Evolutionary conservation across 768 basidiomycete genomes (phyloP).

Genomic region (Lentinus tigrinus): DNA sequence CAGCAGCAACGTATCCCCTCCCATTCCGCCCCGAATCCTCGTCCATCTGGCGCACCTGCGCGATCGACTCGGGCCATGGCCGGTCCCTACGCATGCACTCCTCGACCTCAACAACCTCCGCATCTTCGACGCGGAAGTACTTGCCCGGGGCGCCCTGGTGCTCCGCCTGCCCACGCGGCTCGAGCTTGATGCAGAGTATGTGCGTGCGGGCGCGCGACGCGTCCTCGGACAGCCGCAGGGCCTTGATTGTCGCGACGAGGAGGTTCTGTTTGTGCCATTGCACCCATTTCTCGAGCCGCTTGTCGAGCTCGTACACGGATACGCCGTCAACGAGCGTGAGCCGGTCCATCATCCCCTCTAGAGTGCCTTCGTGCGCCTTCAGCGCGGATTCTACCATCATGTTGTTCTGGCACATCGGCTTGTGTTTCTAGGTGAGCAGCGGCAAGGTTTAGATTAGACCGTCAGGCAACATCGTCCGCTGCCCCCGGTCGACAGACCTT

Average conservation of each 20-base stretch:
- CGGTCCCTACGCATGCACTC: conserved; percentile 16
- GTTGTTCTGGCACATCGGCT: conserved; percentile 21
- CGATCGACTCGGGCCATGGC: conserved; percentile 29
- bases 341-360: conserved; percentile 7
- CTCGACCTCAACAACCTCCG: conserved; percentile 21
- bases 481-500: conserved; percentile 9
- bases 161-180: conserved; percentile 19
- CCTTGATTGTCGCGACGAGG: conserved; percentile 32
- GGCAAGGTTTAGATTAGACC: not conserved
- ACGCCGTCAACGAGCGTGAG: conserved; percentile 24
- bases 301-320: conserved; percentile 29
- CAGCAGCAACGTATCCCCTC: conserved; percentile 26
- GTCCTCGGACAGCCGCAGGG: conserved; percentile 28
- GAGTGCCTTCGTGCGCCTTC: conserved; percentile 14
- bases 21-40: conserved; percentile 26
- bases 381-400: conserved; percentile 16
- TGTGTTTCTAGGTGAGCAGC: conserved; percentile 19
- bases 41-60: conserved; percentile 21
- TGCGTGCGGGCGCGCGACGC: conserved; percentile 23
- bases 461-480: not conserved
- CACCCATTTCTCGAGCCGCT: conserved; percentile 34
- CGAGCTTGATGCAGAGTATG: conserved; percentile 19
- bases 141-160: conserved; percentile 25
- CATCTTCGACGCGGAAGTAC: conserved; percentile 29
- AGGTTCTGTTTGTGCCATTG: conserved; percentile 28